Evolutionary conservation across 2,329 filamentous ascomycete genomes (phyloP).

Genomic region (Phialophora expanda): DNA sequence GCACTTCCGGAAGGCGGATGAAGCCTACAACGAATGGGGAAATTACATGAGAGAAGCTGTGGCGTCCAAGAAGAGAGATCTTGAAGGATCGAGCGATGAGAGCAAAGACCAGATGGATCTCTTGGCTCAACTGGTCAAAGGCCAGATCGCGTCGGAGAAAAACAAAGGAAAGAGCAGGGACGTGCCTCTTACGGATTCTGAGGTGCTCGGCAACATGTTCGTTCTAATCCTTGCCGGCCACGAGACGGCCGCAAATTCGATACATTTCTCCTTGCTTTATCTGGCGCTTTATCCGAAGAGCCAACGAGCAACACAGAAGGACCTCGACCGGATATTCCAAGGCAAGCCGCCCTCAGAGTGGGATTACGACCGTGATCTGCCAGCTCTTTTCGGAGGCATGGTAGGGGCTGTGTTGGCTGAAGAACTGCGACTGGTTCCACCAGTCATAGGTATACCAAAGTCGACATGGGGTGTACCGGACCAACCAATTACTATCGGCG

Average conservation of each 20-base stretch:
- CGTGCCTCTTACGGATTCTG: constrained; percentile 33
- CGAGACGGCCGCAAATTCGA: constrained; percentile 76
- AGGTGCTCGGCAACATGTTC: constrained; percentile 46
- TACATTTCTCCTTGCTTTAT: constrained; percentile 72
- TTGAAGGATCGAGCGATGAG: constrained; percentile 44
- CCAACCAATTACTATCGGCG: constrained; percentile 66
- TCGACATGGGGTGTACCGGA: constrained; percentile 50
- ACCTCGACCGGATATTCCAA: constrained; percentile 68
- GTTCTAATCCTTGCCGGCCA: constrained; percentile 73
- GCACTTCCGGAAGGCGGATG: constrained; percentile 57
- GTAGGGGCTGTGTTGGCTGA: constrained; percentile 79
- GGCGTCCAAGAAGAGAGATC: constrained; percentile 62
- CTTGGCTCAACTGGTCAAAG: constrained; percentile 60
- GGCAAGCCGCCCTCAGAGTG: constrained; percentile 59
- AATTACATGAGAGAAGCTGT: constrained; percentile 74
- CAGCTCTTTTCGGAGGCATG: constrained; percentile 70
- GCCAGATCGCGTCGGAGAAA: constrained; percentile 44
- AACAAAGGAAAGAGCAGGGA: constrained; percentile 32
- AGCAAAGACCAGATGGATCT: constrained; percentile 59
- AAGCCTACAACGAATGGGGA: constrained; percentile 67
- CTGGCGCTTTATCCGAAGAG: constrained; percentile 68
- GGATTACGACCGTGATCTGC: constrained; percentile 72
- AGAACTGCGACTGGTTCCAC: constrained; percentile 73
- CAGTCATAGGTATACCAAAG: constrained; percentile 75
- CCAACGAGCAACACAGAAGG: constrained; percentile 70